Percentiles rank a stretch among this genome's conserved stretches.
phyloP scores from a whole-genome alignment of 2,329 filamentous ascomycete genomes.

The Epichloe scottii region DNA sequence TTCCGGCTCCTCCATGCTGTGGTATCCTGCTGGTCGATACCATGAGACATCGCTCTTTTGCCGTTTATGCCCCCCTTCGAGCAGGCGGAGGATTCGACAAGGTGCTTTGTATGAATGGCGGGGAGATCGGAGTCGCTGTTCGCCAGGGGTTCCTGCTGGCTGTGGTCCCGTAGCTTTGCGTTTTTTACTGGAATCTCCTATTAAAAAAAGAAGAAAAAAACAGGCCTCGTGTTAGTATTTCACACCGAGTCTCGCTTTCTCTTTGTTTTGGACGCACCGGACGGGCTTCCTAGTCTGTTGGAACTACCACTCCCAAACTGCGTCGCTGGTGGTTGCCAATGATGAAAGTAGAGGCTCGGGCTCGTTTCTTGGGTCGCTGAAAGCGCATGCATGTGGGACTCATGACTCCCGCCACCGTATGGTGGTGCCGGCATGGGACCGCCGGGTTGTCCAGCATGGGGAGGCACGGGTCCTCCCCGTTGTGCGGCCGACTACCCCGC shows the following conservation, averaged over 20 bases:
- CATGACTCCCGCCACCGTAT: conserved; percentile 22
- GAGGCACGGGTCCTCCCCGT: conserved; percentile 32
- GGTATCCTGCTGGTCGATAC: conserved; percentile 17
- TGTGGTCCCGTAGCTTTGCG: conserved; percentile 54
- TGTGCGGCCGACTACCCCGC: conserved; percentile 25
- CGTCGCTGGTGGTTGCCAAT: conserved; percentile 74
- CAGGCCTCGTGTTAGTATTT: conserved; percentile 22
- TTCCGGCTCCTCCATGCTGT: conserved; percentile 11
- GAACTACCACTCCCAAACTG: conserved; percentile 42
- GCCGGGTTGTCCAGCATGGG: conserved; percentile 7
- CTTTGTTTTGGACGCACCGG: conserved; percentile 54
- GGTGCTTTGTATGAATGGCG: conserved; percentile 16
- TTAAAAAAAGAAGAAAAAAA: conserved; percentile 12
- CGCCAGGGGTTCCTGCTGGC: conserved; percentile 15
- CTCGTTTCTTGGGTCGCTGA: conserved; percentile 51
- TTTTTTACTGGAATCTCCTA: conserved; percentile 71
- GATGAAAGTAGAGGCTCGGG: conserved; percentile 77
- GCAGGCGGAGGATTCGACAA: conserved; percentile 15
- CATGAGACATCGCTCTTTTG: conserved; percentile 26
- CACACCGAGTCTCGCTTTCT: conserved; percentile 31
- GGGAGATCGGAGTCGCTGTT: conserved; percentile 23
- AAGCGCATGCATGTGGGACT: conserved; percentile 38
- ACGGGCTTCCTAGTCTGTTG: conserved; percentile 59
- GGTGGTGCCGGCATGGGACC: conserved; percentile 19
- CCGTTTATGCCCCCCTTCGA: conserved; percentile 19